phyloP scores from a whole-genome alignment of 2,329 filamentous ascomycete species.

The Penicillium sp. region DNA sequence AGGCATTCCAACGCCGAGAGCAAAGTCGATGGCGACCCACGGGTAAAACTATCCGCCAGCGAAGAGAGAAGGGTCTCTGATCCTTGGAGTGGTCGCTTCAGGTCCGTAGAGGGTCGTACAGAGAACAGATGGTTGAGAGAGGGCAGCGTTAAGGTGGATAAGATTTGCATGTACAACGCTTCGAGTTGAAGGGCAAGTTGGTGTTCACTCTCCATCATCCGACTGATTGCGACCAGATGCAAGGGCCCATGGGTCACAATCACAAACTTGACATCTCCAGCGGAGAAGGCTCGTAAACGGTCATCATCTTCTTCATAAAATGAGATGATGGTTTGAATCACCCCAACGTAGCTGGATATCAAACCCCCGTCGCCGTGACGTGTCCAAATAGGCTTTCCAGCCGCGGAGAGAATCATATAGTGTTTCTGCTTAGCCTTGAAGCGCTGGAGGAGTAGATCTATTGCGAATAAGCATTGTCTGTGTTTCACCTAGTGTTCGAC shows the following conservation, averaged over 20 bases:
- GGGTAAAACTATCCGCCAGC: conserved; percentile 90
- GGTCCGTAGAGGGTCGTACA: conserved; percentile 87
- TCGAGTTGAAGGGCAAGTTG: conserved; percentile 87
- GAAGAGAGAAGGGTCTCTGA: conserved; percentile 90
- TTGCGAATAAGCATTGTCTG: conserved; percentile 10
- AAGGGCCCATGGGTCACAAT: conserved; percentile 81
- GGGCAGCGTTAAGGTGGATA: conserved; percentile 90
- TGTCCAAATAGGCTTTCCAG: conserved; percentile 96
- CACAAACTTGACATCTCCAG: conserved; percentile 83
- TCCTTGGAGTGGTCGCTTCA: conserved; percentile 84
- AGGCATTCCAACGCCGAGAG: conserved; percentile 90
- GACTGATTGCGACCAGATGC: conserved; percentile 91
- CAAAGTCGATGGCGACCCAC: conserved; percentile 83
- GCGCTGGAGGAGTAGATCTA: conserved; percentile 57
- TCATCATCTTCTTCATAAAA: conserved; percentile 85
- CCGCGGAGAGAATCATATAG: conserved; percentile 92
- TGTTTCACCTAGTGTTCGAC: neutral
- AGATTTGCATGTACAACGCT: conserved; percentile 95
- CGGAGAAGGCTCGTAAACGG: conserved; percentile 77
- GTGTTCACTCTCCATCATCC: conserved; percentile 84
- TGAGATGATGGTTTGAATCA: conserved; percentile 96
- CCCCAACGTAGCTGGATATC: conserved; percentile 90
- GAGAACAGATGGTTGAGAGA: conserved; percentile 84
- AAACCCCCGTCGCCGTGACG: conserved; percentile 86
- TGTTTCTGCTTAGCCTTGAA: conserved; percentile 97